Base-by-base conservation (phyloP, 2,329 filamentous ascomycete species). In the Talaromyces islandicus region DNA sequence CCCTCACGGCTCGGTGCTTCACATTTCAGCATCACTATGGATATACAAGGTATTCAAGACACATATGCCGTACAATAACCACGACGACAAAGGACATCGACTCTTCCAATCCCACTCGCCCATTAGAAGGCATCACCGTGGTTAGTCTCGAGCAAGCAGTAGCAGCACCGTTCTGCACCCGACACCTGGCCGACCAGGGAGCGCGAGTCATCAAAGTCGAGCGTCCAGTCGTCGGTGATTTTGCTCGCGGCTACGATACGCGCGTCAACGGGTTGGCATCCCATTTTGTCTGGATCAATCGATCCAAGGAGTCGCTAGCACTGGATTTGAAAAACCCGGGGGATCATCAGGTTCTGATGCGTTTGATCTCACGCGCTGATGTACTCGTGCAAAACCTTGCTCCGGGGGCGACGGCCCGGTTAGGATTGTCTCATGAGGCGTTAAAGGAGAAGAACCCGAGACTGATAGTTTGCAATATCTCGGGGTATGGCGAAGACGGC, bases 201-300 rank as follows among this genome's bases (percentile, higher is more conserved):
- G 81, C 81, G 2, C 74, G 81, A 5, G 80, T 84, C 21, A 83
- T 83, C 68, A 84, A 84, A 66, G 69, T 84, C 21, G 81, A 84
- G 64, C 77, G 82, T 0, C 81, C 80, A 0, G 75, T 70, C 0
- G 76, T 76, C 0, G 81, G 81, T 1, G 82, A 84, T 64, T 84
- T 84, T 65, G 81, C 81, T 0, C 77, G 81, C 0, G 69, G 75
- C 12, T 83, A 83, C 62, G 81, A 84, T 65, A 75, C 69, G 0
- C 76, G 81, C 9, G 80, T 83, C 2, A 73, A 77, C 7, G 81
- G 81, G 0, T 69, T 81, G 14, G 72, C 79, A 0, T 83, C 81
- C 0, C 81, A 84, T 64, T 84, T 84, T 60, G 75, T 83, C n/a
- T 83, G 82, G 81, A 73, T 78, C 0, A 84, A 83, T 62, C 75